A percentile compares a stretch with the other conserved stretches of the same genome.
These are phyloP conservation scores for Limonium bicolor DNA, from an alignment of 148 eudicot genomes.

Conservation along the genomic window DNA sequence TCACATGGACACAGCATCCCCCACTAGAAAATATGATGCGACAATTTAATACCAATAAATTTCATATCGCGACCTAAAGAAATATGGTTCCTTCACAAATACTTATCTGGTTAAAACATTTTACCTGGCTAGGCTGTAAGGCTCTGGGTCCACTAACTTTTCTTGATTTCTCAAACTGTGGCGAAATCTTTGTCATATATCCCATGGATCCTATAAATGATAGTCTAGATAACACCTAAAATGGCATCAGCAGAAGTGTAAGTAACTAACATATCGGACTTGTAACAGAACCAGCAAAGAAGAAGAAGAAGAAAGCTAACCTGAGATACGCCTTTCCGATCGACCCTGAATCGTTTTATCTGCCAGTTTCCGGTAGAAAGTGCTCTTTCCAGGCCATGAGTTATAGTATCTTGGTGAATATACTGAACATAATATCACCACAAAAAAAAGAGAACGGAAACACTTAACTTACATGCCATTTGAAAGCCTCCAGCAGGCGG, in stretches of 20 bases:
- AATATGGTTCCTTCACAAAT: too few relatives aligned
- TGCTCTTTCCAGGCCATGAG: slow-evolving; percentile 57
- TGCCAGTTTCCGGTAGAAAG: slow-evolving; percentile 88
- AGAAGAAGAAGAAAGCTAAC: slow-evolving; percentile 13
- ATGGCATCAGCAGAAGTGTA: too few relatives aligned
- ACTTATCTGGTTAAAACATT: background rate
- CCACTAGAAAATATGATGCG: too few relatives aligned
- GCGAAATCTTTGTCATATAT: slow-evolving; percentile 67
- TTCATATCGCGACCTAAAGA: too few relatives aligned
- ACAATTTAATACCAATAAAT: too few relatives aligned
- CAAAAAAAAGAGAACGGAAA: too few relatives aligned
- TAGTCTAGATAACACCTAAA: slow-evolving; percentile 63
- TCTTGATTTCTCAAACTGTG: slow-evolving; percentile 89
- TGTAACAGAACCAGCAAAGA: too few relatives aligned
- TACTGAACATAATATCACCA: slow-evolving; percentile 17
- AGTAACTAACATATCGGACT: too few relatives aligned
- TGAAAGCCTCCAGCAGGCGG: too few relatives aligned
- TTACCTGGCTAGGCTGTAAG: slow-evolving; percentile 96
- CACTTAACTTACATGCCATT: too few relatives aligned
- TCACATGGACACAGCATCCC: slow-evolving; percentile 99
- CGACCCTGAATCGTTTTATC: slow-evolving; percentile 62
- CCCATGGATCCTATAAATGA: slow-evolving; percentile 82
- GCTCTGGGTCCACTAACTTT: slow-evolving; percentile 99
- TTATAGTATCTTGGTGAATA: slow-evolving; percentile 31
- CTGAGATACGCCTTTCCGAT: slow-evolving; percentile 89